These are phyloP conservation scores for Candida bentonensis DNA, from an alignment of 805 yeast species.

Conservation along the genomic window DNA sequence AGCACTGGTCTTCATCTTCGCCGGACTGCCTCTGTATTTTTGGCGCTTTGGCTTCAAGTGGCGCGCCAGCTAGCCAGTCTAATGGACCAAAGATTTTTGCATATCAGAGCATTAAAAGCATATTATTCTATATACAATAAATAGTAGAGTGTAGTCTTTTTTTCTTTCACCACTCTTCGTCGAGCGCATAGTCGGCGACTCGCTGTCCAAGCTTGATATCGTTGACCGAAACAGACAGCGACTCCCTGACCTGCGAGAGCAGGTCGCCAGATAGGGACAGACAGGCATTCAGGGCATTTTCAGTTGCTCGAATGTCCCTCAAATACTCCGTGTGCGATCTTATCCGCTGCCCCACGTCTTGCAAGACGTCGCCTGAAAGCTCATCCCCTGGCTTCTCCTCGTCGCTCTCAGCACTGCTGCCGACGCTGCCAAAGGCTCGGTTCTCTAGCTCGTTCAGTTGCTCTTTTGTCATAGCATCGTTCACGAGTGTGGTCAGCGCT, in stretches of 20 bases:
- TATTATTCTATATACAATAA: too few species aligned
- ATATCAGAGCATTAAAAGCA: too few species aligned
- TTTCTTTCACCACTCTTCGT: neutral
- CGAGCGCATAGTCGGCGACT: neutral
- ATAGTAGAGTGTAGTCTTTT: too few species aligned
- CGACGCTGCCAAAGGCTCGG: neutral
- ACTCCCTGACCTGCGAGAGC: neutral
- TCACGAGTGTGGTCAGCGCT: constrained; percentile 3
- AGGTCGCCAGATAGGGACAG: neutral
- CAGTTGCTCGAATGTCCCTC: neutral
- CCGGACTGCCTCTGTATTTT: constrained; percentile 21
- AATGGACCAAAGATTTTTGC: too few species aligned
- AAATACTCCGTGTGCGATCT: neutral
- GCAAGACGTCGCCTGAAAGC: neutral
- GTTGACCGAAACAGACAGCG: neutral
- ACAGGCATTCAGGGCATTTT: neutral
- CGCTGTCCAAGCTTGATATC: neutral
- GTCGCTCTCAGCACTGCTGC: neutral
- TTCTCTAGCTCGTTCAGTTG: neutral
- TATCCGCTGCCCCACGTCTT: neutral
- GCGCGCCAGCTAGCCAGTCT: too few species aligned
- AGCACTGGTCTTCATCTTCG: constrained; percentile 16
- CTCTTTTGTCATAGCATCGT: neutral
- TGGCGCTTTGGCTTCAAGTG: constrained; percentile 7
- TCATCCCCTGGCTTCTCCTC: neutral